Conservation (phyloP, 2,329 filamentous ascomycete genomes). For the Chaetomium sp. region DNA sequence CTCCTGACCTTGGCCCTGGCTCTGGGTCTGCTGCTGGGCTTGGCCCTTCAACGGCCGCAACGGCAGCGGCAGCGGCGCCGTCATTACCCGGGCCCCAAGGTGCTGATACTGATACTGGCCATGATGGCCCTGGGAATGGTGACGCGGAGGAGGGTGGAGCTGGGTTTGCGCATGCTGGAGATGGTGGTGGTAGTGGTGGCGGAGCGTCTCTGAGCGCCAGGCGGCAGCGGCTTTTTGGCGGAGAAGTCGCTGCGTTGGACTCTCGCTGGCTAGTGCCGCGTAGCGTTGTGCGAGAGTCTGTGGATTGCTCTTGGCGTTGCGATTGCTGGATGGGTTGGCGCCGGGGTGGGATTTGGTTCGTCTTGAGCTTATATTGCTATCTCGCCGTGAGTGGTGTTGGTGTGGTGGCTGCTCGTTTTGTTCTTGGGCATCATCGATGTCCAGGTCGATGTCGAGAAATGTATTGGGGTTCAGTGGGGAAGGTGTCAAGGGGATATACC, state of each 20-base stretch:
- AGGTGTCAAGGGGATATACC: constrained; percentile 24
- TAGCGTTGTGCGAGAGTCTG: constrained; percentile 8
- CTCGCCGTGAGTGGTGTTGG: too few relatives aligned
- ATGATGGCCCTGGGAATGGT: too few relatives aligned
- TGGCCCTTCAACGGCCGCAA: too few relatives aligned
- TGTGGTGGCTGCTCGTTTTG: background rate
- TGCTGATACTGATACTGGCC: too few relatives aligned
- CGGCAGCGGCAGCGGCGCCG: too few relatives aligned
- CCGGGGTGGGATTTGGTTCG: background rate
- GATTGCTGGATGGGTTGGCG: background rate
- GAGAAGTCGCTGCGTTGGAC: constrained; percentile 37
- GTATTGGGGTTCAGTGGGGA: constrained; percentile 27
- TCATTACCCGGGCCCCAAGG: too few relatives aligned
- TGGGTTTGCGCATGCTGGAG: too few relatives aligned
- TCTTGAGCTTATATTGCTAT: background rate
- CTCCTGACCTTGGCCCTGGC: too few relatives aligned
- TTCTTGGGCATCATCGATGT: background rate
- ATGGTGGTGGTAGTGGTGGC: background rate
- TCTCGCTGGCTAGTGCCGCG: constrained; percentile 23
- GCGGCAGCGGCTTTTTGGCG: constrained; percentile 37
- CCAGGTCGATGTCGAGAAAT: constrained; percentile 9
- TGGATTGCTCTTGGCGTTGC: too few relatives aligned
- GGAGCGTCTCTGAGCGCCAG: constrained; percentile 30
- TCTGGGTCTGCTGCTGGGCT: too few relatives aligned
- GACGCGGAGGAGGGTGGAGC: too few relatives aligned